phyloP scores from a whole-genome alignment of 2,329 filamentous ascomycete species.

The Penicillium sp. region DNA sequence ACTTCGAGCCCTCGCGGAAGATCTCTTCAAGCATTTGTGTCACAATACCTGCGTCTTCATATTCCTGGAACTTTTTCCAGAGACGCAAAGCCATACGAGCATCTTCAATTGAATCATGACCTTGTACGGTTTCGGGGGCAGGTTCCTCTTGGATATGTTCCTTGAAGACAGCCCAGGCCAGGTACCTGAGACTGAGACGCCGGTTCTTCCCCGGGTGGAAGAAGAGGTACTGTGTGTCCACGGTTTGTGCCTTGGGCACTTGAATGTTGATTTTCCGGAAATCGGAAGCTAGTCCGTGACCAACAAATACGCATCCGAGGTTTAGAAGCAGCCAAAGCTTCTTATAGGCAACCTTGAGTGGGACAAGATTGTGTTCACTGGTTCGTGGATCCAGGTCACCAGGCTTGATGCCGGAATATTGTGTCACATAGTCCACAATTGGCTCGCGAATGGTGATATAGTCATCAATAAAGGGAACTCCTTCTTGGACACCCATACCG shows the following conservation, averaged over 20 bases:
- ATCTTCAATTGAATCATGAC: conserved; percentile 91
- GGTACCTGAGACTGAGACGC: conserved; percentile 81
- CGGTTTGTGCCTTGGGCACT: conserved; percentile 77
- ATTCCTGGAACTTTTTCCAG: conserved; percentile 84
- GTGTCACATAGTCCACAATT: conserved; percentile 89
- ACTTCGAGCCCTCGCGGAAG: conserved; percentile 57
- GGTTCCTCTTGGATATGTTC: conserved; percentile 88
- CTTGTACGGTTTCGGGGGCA: conserved; percentile 29
- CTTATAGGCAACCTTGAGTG: conserved; percentile 89
- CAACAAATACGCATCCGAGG: conserved; percentile 84
- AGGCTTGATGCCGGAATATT: conserved; percentile 81
- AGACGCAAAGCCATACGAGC: conserved; percentile 81
- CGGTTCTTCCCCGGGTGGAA: conserved; percentile 70
- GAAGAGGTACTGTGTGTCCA: conserved; percentile 89
- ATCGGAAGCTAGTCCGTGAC: conserved; percentile 86
- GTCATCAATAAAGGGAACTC: conserved; percentile 87
- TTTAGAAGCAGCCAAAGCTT: conserved; percentile 96
- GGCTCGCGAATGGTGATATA: conserved; percentile 87
- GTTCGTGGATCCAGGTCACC: conserved; percentile 71
- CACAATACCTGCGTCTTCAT: conserved; percentile 72
- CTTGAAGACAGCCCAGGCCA: conserved; percentile 82
- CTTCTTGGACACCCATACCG: conserved; percentile 65
- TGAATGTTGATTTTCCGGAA: conserved; percentile 98
- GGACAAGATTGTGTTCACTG: conserved; percentile 73
- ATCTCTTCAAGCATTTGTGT: conserved; percentile 80